Evolutionary conservation across 306 rosid genomes (phyloP).

Genomic region (Prunus mira): DNA sequence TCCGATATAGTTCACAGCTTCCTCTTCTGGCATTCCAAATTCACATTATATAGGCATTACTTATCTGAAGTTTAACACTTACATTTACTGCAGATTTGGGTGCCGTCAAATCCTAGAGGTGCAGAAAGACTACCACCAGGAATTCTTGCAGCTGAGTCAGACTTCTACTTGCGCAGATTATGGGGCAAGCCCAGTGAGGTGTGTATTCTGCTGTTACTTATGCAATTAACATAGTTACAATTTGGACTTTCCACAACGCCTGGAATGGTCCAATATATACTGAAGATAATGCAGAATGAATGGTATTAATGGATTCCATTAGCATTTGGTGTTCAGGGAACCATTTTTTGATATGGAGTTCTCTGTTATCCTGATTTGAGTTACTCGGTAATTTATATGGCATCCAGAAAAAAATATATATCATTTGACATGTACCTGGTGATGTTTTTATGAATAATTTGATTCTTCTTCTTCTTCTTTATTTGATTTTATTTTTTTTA

Average conservation of each 20-base stretch:
- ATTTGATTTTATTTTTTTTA: not conserved
- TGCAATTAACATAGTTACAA: not conserved
- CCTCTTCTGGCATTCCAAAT: not conserved
- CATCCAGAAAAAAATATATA: not conserved
- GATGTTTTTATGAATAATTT: not conserved
- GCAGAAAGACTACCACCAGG: conserved; percentile 87
- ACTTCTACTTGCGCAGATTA: conserved; percentile 78
- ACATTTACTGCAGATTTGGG: conserved; percentile 72
- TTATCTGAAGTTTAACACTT: conserved; percentile 4
- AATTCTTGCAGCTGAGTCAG: conserved; percentile 77
- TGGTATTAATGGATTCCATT: not conserved
- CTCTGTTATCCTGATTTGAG: not conserved
- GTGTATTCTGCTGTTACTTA: conserved; percentile 25
- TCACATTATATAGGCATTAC: not conserved
- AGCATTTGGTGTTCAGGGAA: not conserved
- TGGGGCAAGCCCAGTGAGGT: conserved; percentile 98
- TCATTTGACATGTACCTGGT: not conserved
- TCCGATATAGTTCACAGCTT: no score
- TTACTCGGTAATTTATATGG: not conserved
- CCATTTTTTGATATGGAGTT: not conserved
- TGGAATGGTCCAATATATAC: not conserved
- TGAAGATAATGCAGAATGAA: not conserved
- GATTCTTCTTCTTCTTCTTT: not conserved
- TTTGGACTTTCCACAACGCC: not conserved
- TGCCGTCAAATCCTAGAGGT: conserved; percentile 90